Conservation (phyloP, 2,329 filamentous ascomycete genomes). For the Exophiala xenobiotica region DNA sequence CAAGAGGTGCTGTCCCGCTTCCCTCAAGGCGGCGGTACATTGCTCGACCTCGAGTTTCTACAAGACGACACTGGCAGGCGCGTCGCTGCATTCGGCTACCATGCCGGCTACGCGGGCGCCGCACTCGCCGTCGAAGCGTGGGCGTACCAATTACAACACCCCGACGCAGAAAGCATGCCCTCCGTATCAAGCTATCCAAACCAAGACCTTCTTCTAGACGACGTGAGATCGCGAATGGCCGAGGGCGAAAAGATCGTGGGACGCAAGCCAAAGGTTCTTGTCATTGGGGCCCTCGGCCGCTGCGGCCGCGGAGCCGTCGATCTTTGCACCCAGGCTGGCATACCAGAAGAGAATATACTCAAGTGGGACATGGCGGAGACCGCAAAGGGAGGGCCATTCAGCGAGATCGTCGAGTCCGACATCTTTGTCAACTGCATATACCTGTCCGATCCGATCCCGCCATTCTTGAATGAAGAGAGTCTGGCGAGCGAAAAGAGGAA, state of each 20-base stretch:
- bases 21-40: conserved; percentile 69
- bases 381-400: conserved; percentile 70
- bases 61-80: conserved; percentile 67
- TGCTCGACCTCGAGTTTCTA: conserved; percentile 87
- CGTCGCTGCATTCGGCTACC: conserved; percentile 55
- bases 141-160: conserved; percentile 62
- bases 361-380: conserved; percentile 82
- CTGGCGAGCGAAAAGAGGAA: conserved; percentile 68
- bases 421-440: conserved; percentile 91
- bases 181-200: conserved; percentile 66
- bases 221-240: conserved; percentile 71
- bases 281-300: conserved; percentile 73
- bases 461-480: conserved; percentile 72
- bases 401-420: conserved; percentile 70
- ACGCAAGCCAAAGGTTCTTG: conserved; percentile 69
- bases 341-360: conserved; percentile 67
- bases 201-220: conserved; percentile 68
- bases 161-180: conserved; percentile 66
- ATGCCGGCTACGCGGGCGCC: conserved; percentile 70
- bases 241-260: conserved; percentile 66
- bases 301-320: conserved; percentile 85
- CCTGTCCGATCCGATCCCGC: conserved; percentile 72
- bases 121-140: conserved; percentile 76
- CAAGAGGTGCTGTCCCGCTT: conserved; percentile 76
- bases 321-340: conserved; percentile 70